Base-by-base conservation (phyloP, 78 protist species). In the Guillardia theta region DNA sequence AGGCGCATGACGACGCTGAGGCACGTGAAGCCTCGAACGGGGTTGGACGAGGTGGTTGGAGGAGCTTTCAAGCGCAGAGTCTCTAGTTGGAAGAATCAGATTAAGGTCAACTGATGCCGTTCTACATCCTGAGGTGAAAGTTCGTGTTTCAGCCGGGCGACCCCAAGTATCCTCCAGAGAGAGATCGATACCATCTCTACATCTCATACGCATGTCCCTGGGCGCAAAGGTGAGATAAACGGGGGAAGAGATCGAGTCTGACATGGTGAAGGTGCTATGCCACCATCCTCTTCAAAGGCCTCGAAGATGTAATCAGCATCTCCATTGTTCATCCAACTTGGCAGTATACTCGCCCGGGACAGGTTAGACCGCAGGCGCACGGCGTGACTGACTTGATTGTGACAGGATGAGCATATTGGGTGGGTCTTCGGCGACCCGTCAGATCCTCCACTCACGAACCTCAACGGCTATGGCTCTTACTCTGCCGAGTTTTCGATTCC, bases 121-220 rank as follows among this genome's bases (percentile, higher is more conserved):
- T n/a, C n/a, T n/a, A n/a, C n/a, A n/a, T n/a, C n/a, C n/a, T n/a
- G n/a, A n/a, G n/a, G n/a, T n/a, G n/a, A n/a, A n/a, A n/a, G n/a
- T n/a, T n/a, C n/a, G n/a, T n/a, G n/a, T n/a, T n/a, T n/a, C n/a
- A n/a, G n/a, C n/a, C n/a, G n/a, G n/a, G n/a, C n/a, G n/a, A n/a
- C n/a, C n/a, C n/a, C n/a, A 50, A 94, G 62, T 92, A 21, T 64
- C 96, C 96, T 15, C 88, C 97, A 4, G 98, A 96, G 50, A 33
- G 43, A 0, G 78, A 39, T 43, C 64, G 98, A n/a, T 97, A 97
- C 87, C 97, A 96, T 80, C 70, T 97, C 47, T 97, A 96, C 94
- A 83, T 95, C 37, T 41, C 95, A 21, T 58, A 64, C 54, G 96
- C 97, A 21, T 97, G 98, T 70, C 98, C 98, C 0, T 97, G 97